Evolutionary conservation across 352 stramenopile species (phyloP).

Genomic region (Plasmopara halstedii): DNA sequence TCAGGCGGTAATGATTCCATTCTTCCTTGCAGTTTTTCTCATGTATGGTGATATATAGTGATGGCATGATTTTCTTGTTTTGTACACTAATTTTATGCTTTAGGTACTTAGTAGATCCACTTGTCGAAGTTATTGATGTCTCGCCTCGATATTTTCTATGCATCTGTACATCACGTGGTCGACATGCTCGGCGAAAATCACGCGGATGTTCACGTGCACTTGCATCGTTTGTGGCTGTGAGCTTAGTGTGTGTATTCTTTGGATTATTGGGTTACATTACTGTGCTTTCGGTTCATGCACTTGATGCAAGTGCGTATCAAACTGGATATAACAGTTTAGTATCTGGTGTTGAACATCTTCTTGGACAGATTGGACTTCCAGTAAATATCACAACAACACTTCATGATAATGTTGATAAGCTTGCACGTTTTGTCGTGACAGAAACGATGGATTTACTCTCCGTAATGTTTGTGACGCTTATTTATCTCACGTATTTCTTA

Average conservation of each 20-base stretch:
- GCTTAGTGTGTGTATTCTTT: conserved; percentile 83
- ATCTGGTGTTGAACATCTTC: conserved; percentile 49
- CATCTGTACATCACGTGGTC: conserved; percentile 70
- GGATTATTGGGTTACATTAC: conserved; percentile 82
- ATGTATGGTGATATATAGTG: no score
- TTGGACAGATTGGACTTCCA: conserved; percentile 66
- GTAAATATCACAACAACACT: conserved; percentile 86
- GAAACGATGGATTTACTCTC: conserved; percentile 86
- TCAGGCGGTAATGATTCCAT: conserved; percentile 75
- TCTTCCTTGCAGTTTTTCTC: conserved; percentile 84
- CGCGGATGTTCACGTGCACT: conserved; percentile 78
- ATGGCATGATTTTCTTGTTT: no score
- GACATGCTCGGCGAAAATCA: conserved; percentile 65
- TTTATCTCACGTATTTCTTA: conserved; percentile 86
- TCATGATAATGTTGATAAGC: conserved; percentile 86
- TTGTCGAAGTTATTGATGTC: conserved; percentile 85
- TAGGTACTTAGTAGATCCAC: conserved; percentile 77
- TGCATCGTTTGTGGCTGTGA: conserved; percentile 73
- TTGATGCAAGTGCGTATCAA: conserved; percentile 79
- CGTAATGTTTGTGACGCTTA: conserved; percentile 86
- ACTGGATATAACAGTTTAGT: conserved; percentile 74
- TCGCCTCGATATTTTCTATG: conserved; percentile 84
- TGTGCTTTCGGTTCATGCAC: conserved; percentile 75
- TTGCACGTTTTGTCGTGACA: conserved; percentile 75
- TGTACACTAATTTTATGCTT: not conserved